phyloP scores from a whole-genome alignment of 2,329 filamentous ascomycete genomes.

The Penicillium sp. region DNA sequence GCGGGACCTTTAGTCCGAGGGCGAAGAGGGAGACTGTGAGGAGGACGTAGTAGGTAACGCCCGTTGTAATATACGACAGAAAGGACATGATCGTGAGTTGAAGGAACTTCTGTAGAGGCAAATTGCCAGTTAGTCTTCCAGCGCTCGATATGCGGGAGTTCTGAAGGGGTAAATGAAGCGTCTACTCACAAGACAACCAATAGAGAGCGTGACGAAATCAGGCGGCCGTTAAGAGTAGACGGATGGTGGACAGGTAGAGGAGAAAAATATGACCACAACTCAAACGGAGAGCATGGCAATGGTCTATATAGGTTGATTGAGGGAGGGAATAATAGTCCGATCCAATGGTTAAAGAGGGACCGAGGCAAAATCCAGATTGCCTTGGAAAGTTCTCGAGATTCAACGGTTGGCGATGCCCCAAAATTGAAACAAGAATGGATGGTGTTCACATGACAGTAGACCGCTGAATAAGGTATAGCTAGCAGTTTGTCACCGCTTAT shows the following conservation, averaged over 20 bases:
- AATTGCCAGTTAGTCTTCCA: not conserved
- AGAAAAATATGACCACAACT: conserved; percentile 17
- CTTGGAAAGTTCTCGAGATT: conserved; percentile 1
- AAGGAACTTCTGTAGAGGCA: not conserved
- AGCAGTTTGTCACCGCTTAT: conserved; percentile 18
- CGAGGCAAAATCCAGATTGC: conserved; percentile 1
- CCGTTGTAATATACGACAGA: conserved; percentile 62
- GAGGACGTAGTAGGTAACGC: conserved; percentile 68
- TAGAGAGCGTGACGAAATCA: conserved; percentile 22
- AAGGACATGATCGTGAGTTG: conserved; percentile 59
- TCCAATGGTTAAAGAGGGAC: conserved; percentile 4
- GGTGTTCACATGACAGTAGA: conserved; percentile 11
- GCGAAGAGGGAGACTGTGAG: conserved; percentile 58
- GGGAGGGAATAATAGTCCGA: conserved; percentile 13
- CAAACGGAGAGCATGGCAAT: conserved; percentile 22
- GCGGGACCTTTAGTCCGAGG: conserved; percentile 48
- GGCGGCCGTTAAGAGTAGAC: conserved; percentile 18
- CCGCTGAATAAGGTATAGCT: conserved; percentile 9
- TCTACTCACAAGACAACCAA: conserved; percentile 16
- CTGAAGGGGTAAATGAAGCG: not conserved
- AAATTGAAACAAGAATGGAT: not conserved
- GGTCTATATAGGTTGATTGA: not conserved
- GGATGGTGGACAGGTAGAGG: conserved; percentile 1
- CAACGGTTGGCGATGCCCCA: conserved; percentile 8
- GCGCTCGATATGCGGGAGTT: not conserved